phyloP scores from a whole-genome alignment of 371 early-diverging fungal species.

The Rhizopus microsporus region DNA sequence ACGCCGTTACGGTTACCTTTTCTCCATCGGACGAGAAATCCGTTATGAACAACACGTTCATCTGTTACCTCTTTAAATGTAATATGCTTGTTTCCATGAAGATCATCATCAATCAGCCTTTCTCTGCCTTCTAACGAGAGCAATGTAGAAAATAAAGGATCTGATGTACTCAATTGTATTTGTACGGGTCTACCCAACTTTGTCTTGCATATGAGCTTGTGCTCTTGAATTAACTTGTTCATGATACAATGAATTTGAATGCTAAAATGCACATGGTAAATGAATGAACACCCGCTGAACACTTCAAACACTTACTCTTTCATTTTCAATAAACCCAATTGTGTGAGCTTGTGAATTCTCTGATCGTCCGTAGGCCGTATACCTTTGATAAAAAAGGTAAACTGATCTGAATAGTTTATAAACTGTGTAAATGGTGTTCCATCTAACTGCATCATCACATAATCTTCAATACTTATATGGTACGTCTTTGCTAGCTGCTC shows the following conservation, averaged over 20 bases:
- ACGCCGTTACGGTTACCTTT: constrained; percentile 12
- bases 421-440: background rate
- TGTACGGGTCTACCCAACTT: constrained; percentile 15
- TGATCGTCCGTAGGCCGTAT: background rate
- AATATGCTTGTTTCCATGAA: constrained; percentile 14
- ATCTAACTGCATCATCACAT: background rate
- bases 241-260: constrained; percentile 1
- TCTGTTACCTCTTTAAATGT: constrained; percentile 26
- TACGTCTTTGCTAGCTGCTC: constrained; percentile 4
- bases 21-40: constrained; percentile 35
- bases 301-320: constrained; percentile 4
- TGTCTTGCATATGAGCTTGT: constrained; percentile 10
- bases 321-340: background rate
- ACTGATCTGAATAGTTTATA: background rate
- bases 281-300: background rate
- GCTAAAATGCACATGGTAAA: background rate
- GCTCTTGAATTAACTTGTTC: constrained; percentile 2
- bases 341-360: background rate
- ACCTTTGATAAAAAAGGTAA: background rate
- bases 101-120: constrained; percentile 15
- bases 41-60: constrained; percentile 26
- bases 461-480: constrained; percentile 13
- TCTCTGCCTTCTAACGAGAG: constrained; percentile 18
- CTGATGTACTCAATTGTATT: constrained; percentile 18
- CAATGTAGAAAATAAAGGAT: constrained; percentile 18